phyloP scores from a whole-genome alignment of 2,329 filamentous ascomycete genomes.

The Sarocladium brachiariae region DNA sequence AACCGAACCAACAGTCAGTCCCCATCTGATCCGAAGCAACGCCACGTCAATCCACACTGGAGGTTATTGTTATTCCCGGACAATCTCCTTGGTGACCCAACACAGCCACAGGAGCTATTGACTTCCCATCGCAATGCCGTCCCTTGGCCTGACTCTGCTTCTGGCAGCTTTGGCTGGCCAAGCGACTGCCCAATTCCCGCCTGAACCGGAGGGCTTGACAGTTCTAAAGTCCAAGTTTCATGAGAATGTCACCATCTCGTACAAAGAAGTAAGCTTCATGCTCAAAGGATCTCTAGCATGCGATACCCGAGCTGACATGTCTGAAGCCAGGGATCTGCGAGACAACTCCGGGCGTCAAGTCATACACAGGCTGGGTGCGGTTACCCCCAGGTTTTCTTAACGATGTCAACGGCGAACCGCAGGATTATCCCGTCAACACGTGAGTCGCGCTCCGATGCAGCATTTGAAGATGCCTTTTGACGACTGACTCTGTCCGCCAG shows the following conservation, averaged over 20 bases:
- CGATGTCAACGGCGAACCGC: slow-evolving; percentile 35
- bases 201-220: slow-evolving; percentile 28
- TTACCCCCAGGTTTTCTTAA: slow-evolving; percentile 37
- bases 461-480: slow-evolving; percentile 8
- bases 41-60: too few relatives aligned
- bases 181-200: slow-evolving; percentile 24
- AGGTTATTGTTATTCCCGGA: too few relatives aligned
- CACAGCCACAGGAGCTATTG: not conserved
- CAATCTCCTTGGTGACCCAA: too few relatives aligned
- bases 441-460: slow-evolving; percentile 21
- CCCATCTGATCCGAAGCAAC: too few relatives aligned
- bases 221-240: slow-evolving; percentile 52
- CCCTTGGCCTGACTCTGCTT: not conserved
- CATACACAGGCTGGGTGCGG: slow-evolving; percentile 57
- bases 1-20: too few relatives aligned
- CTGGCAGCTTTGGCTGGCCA: slow-evolving; percentile 12
- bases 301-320: slow-evolving; percentile 12
- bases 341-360: slow-evolving; percentile 54
- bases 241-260: slow-evolving; percentile 53
- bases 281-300: slow-evolving; percentile 4
- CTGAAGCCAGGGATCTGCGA: slow-evolving; percentile 47
- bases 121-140: not conserved
- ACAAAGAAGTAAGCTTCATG: slow-evolving; percentile 42
- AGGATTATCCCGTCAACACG: slow-evolving; percentile 39
- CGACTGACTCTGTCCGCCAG: slow-evolving; percentile 13